phyloP scores from a whole-genome alignment of 768 basidiomycete species.

The Leccinum subgranulosum region DNA sequence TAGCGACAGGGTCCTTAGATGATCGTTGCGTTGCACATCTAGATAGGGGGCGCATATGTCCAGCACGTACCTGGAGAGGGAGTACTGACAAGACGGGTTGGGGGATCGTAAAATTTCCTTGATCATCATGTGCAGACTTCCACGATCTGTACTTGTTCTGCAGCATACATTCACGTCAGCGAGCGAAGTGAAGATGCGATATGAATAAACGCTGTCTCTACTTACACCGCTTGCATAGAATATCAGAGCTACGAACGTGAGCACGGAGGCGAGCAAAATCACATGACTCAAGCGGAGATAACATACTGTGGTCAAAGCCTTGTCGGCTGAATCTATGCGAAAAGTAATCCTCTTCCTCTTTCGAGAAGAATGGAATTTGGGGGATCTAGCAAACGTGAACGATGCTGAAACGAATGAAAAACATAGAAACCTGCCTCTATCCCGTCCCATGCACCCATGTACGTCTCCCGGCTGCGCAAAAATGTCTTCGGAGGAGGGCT shows the following conservation, averaged over 20 bases:
- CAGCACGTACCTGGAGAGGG: slow-evolving; percentile 34
- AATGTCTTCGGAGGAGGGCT: slow-evolving; percentile 57
- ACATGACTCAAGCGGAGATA: not conserved
- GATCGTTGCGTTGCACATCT: not conserved
- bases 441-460: slow-evolving; percentile 50
- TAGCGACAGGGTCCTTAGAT: slow-evolving; percentile 41
- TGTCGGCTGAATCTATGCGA: slow-evolving; percentile 57
- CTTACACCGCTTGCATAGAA: slow-evolving; percentile 60
- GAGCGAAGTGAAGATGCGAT: too few species aligned
- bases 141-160: slow-evolving; percentile 41
- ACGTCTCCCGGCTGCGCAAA: slow-evolving; percentile 48
- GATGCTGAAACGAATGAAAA: not conserved
- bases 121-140: slow-evolving; percentile 33
- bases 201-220: not conserved
- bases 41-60: not conserved
- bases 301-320: slow-evolving; percentile 61
- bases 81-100: slow-evolving; percentile 41
- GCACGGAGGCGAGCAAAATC: not conserved
- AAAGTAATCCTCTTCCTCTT: slow-evolving; percentile 67
- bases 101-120: slow-evolving; percentile 42
- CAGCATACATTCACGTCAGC: slow-evolving; percentile 1
- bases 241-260: slow-evolving; percentile 46
- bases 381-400: slow-evolving; percentile 45
- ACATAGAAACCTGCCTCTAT: slow-evolving; percentile 14
- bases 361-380: slow-evolving; percentile 56